Conservation (phyloP, 2,329 filamentous ascomycete genomes). For the Trichoderma lentiforme region DNA sequence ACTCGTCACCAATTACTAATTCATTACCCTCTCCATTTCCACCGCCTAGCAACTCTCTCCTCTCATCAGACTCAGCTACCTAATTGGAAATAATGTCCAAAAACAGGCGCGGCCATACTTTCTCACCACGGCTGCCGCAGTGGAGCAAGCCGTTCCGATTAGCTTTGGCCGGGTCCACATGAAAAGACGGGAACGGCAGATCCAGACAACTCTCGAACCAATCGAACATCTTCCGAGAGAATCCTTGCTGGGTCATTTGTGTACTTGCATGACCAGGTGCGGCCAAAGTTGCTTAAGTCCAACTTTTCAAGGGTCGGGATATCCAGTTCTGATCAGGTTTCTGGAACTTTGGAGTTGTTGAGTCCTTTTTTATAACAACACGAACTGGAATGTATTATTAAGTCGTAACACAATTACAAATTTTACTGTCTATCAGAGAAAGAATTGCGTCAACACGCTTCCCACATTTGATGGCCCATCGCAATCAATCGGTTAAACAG, state of each 20-base stretch:
- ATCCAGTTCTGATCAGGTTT: background rate
- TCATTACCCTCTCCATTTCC: background rate
- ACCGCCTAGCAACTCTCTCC: background rate
- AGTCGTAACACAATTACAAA: background rate
- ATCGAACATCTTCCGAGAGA: background rate
- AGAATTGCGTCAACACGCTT: slow-evolving; percentile 40
- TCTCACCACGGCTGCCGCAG: background rate
- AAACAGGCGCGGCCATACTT: slow-evolving; percentile 6
- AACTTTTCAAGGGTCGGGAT: background rate
- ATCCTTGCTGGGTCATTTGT: background rate
- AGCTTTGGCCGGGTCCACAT: background rate
- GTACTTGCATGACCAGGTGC: background rate
- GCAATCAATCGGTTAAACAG: slow-evolving; percentile 75
- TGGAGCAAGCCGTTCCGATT: background rate
- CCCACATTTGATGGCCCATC: slow-evolving; percentile 81
- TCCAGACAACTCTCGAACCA: background rate
- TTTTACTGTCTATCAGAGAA: background rate
- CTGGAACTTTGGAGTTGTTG: background rate
- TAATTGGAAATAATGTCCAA: background rate
- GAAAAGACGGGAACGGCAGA: background rate
- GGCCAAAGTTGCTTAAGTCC: slow-evolving; percentile 5
- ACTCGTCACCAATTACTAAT: background rate
- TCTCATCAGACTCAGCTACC: background rate
- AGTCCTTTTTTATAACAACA: background rate
- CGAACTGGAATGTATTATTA: background rate